Evolutionary conservation across 2,329 filamentous ascomycete genomes (phyloP).

Genomic region (Coniochaeta sp.): DNA sequence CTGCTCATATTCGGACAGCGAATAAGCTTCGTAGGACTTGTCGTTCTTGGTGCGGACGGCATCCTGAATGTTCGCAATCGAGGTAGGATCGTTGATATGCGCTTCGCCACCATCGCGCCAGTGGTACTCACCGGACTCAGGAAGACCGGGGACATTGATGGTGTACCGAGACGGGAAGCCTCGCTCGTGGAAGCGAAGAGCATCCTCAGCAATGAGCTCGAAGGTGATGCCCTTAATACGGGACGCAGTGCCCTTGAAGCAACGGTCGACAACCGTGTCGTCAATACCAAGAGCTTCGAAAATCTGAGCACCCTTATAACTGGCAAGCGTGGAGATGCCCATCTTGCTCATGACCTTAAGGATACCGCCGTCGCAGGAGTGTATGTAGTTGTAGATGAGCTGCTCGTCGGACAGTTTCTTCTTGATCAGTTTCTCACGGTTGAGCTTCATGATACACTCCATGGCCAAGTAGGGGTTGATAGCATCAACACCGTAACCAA

Average conservation of each 20-base stretch:
- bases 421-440: constrained; percentile 85
- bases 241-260: constrained; percentile 89
- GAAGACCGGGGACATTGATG: constrained; percentile 67
- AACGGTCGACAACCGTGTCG: constrained; percentile 84
- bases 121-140: constrained; percentile 94
- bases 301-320: constrained; percentile 97
- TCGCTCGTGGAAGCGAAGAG: constrained; percentile 89
- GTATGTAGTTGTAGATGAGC: constrained; percentile 92
- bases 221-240: constrained; percentile 93
- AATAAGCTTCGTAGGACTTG: constrained; percentile 97
- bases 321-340: constrained; percentile 94
- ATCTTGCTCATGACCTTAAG: constrained; percentile 99
- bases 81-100: constrained; percentile 89
- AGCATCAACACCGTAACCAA: constrained; percentile 90
- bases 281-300: constrained; percentile 94
- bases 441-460: constrained; percentile 95
- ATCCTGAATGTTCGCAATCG: constrained; percentile 95
- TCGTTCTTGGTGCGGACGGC: constrained; percentile 96
- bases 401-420: constrained; percentile 78
- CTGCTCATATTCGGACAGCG: constrained; percentile 84
- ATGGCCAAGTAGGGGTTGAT: constrained; percentile 93
- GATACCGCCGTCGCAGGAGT: constrained; percentile 92
- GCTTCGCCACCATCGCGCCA: constrained; percentile 95
- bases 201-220: constrained; percentile 87
- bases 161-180: constrained; percentile 80